Evolutionary conservation across 2,329 filamentous ascomycete species (phyloP), one percentile per base, ranked within the genome.

Genomic region (Ceratocystis cubensis): DNA sequence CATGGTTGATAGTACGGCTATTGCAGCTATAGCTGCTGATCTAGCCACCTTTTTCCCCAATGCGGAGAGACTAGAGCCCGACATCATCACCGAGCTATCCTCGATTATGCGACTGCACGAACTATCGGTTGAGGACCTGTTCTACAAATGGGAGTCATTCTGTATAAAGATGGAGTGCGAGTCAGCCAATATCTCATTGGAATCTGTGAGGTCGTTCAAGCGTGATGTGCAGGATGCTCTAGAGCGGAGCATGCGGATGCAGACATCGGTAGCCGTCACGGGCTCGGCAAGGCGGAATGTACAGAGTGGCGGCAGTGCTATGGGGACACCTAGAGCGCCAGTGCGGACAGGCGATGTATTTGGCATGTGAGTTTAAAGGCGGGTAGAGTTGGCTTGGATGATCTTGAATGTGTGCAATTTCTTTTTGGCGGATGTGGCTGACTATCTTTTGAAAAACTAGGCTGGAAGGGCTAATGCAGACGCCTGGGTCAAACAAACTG

Each of bases 101-200:
- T 95, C 91, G 67, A 95, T 96, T 74, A 83, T 94, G 78, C 86
- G 87, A 65, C 81, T 97, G 68, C 90, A 96, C 76, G 85, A 85
- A 61, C 82, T 97, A 69, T 84, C 86, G 17, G 81, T 86, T 44
- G 87, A 97, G 75, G 94, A 97, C 74, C 81, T 97, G 30, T 96
- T 91, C 76, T 96, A 91, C 84, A 97, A 97, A 81, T 99, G 94
- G 94, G 94, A 99, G 76, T 93, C 91, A 0, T 97, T 96, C 80
- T 92, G 89, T 75, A 88, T 99, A 74, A 96, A 93, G 76, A 91
- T 97, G 86, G 90, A 92, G 28, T 79, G 84, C 61, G 90, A 95
- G 66, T 88, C 91, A 67, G 86, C 81, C 68, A 77, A 89, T 69
- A 67, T 77, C 8, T 84, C 88, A 61, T 80, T 95, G 53, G 83